A percentile compares a stretch with the other conserved stretches of the same genome.
These are phyloP conservation scores for Hypoxylon sp. DNA, from an alignment of 2,329 filamentous ascomycete species.

Conservation along the genomic window DNA sequence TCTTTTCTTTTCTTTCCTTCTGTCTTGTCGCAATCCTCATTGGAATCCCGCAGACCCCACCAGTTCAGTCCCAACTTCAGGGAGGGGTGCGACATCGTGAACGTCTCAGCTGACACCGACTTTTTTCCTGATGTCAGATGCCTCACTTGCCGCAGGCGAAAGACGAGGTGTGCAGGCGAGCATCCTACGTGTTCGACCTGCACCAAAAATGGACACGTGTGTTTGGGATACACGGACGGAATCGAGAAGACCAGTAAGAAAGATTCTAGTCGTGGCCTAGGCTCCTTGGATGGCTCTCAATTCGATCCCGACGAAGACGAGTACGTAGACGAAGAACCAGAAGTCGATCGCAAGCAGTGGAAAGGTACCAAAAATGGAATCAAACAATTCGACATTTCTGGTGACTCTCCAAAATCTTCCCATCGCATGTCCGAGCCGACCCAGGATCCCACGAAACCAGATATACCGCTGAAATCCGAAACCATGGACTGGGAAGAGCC, in stretches of 20 bases:
- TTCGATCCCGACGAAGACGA: slow-evolving; percentile 58
- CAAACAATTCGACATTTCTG: slow-evolving; percentile 49
- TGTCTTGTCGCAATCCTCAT: slow-evolving; percentile 38
- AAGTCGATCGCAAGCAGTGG: slow-evolving; percentile 53
- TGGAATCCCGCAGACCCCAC: slow-evolving; percentile 39
- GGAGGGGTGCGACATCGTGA: slow-evolving; percentile 30
- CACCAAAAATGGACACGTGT: slow-evolving; percentile 77
- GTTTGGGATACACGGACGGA: slow-evolving; percentile 75
- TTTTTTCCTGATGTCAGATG: slow-evolving; percentile 63
- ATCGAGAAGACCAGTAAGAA: slow-evolving; percentile 61
- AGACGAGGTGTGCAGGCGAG: slow-evolving; percentile 82
- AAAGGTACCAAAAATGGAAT: slow-evolving; percentile 48
- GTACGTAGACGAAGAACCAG: slow-evolving; percentile 54
- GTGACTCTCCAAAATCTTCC: slow-evolving; percentile 44
- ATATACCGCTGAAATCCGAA: slow-evolving; percentile 52
- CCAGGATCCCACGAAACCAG: slow-evolving; percentile 44
- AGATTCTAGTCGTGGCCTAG: slow-evolving; percentile 42
- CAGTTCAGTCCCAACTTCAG: slow-evolving; percentile 40
- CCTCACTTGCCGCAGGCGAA: slow-evolving; percentile 81
- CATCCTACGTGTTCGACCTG: slow-evolving; percentile 81
- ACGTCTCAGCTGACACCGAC: slow-evolving; percentile 43
- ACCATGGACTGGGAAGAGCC: slow-evolving; percentile 53
- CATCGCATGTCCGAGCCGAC: slow-evolving; percentile 48
- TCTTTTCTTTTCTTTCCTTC: slow-evolving; percentile 32
- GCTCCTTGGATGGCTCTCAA: slow-evolving; percentile 44